phyloP scores from a whole-genome alignment of 768 basidiomycete genomes.

The Pisolithus orientalis region DNA sequence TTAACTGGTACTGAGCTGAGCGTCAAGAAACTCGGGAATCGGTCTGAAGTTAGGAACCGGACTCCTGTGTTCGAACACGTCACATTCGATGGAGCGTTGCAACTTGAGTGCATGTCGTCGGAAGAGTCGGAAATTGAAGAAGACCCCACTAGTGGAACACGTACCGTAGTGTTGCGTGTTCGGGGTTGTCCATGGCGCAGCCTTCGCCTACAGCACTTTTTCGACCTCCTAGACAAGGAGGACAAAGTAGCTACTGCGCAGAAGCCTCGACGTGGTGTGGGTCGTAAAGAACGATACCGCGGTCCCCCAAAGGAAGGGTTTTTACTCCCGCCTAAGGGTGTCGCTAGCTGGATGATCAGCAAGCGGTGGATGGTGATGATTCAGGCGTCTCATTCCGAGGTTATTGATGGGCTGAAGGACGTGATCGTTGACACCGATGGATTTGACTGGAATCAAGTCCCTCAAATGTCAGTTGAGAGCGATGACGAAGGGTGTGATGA shows the following conservation, averaged over 20 bases:
- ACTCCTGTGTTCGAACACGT: constrained; percentile 51
- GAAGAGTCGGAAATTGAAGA: constrained; percentile 65
- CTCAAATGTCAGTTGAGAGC: constrained; percentile 51
- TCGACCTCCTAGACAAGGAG: constrained; percentile 53
- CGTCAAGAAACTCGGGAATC: constrained; percentile 60
- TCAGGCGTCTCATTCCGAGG: constrained; percentile 40
- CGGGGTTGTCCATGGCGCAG: constrained; percentile 69
- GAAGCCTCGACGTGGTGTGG: constrained; percentile 52
- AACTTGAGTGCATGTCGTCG: constrained; percentile 74
- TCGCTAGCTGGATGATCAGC: constrained; percentile 74
- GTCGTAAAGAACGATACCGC: constrained; percentile 46
- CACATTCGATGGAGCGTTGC: constrained; percentile 64
- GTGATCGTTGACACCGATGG: constrained; percentile 41
- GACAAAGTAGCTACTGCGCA: constrained; percentile 38
- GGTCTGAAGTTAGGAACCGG: constrained; percentile 53
- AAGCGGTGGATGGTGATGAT: constrained; percentile 49
- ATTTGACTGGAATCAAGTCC: constrained; percentile 45
- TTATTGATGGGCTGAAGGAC: constrained; percentile 36
- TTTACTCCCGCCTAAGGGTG: constrained; percentile 55
- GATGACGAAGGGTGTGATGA: constrained; percentile 30
- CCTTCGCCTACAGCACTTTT: constrained; percentile 53
- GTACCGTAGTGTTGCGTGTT: constrained; percentile 39
- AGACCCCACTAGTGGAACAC: constrained; percentile 20
- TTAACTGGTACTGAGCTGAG: constrained; percentile 1
- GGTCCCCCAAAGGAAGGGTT: constrained; percentile 55